Percentiles rank a stretch among this genome's conserved stretches.
These are phyloP conservation scores for Lepiota brunneoincarnata DNA, from an alignment of 768 basidiomycete species.

Conservation along the genomic window DNA sequence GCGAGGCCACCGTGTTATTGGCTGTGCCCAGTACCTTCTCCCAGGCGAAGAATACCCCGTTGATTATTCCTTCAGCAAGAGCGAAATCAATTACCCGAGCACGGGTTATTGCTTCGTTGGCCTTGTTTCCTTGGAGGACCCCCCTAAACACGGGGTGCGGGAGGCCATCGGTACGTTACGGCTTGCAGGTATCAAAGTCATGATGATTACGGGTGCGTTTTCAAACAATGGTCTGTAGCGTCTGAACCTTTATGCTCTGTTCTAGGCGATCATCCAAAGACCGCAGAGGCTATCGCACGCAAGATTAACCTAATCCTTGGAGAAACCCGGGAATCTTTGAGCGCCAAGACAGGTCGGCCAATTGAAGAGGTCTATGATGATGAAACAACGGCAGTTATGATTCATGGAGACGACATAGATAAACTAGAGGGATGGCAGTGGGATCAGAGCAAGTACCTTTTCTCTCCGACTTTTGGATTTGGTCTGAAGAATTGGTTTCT, in stretches of 20 bases:
- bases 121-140: slow-evolving; percentile 66
- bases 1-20: slow-evolving; percentile 72
- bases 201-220: slow-evolving; percentile 66
- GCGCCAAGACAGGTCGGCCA: slow-evolving; percentile 51
- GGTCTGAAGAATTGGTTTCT: background rate
- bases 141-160: slow-evolving; percentile 68
- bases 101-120: slow-evolving; percentile 62
- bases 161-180: slow-evolving; percentile 71
- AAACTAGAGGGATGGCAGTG: slow-evolving; percentile 68
- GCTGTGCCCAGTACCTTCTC: slow-evolving; percentile 62
- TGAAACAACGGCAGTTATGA: slow-evolving; percentile 62
- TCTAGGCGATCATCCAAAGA: slow-evolving; percentile 67
- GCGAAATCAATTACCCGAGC: slow-evolving; percentile 50
- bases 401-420: slow-evolving; percentile 71
- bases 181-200: slow-evolving; percentile 70
- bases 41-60: slow-evolving; percentile 44
- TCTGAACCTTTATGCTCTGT: background rate
- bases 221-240: background rate
- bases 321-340: slow-evolving; percentile 61
- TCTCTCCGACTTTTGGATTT: background rate
- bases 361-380: slow-evolving; percentile 65
- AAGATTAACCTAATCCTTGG: slow-evolving; percentile 71
- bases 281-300: slow-evolving; percentile 70
- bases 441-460: slow-evolving; percentile 56
- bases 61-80: slow-evolving; percentile 52